A percentile compares a stretch with the other conserved stretches of the same genome.
Evolutionary conservation across 331 rosid species (phyloP).

Genomic region (Rosa hybrid): DNA sequence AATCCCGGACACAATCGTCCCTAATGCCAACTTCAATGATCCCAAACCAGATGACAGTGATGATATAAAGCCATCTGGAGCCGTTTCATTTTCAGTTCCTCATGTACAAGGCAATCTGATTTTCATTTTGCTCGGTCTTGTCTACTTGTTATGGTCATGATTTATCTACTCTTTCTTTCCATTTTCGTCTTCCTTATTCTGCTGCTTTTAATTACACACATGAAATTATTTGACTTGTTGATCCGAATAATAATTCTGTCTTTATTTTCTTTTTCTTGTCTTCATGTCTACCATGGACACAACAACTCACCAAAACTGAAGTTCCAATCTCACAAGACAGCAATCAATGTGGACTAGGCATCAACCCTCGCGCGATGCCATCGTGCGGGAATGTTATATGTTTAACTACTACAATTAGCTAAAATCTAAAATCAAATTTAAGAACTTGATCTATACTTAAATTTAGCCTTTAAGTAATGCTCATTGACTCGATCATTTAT

Average conservation of each 20-base stretch:
- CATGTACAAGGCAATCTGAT: conserved; percentile 17
- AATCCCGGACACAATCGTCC: conserved; percentile 61
- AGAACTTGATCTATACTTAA: no score
- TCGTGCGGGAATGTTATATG: no score
- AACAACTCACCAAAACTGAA: no score
- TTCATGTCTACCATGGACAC: no score
- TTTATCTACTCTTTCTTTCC: neutral
- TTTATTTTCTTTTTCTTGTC: neutral
- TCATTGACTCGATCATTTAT: no score
- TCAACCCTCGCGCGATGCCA: no score
- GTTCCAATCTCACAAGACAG: no score
- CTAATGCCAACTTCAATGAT: conserved; percentile 57
- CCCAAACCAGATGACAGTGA: conserved; percentile 38
- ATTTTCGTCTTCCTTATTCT: neutral
- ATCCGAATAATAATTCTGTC: neutral
- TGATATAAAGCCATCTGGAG: conserved; percentile 28
- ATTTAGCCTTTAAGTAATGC: no score
- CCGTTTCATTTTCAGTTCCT: conserved; percentile 27
- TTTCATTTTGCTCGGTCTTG: conserved; percentile 28
- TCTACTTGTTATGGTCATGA: conserved; percentile 8
- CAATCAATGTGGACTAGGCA: no score
- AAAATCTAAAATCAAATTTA: no score
- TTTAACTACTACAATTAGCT: no score
- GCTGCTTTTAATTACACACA: neutral
- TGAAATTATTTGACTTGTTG: neutral